phyloP scores from a whole-genome alignment of 164 flowering plant species.

The Vitis cinerea region DNA sequence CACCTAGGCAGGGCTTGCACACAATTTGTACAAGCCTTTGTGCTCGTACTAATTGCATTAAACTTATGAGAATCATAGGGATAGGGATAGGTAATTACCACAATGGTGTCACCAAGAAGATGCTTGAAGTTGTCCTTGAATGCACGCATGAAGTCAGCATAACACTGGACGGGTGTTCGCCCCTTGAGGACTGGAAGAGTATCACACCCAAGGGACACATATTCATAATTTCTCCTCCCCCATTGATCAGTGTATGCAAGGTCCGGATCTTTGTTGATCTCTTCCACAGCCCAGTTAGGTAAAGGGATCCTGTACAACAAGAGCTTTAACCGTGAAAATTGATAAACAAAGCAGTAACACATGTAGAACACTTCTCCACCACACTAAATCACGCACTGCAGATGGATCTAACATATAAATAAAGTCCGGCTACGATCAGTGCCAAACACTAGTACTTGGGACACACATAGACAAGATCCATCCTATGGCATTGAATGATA shows the following conservation, averaged over 20 bases:
- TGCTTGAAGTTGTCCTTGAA: conserved; percentile 78
- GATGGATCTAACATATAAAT: too few relatives aligned
- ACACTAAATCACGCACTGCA: not conserved
- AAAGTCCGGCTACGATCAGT: too few relatives aligned
- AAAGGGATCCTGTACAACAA: conserved; percentile 67
- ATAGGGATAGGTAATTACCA: conserved; percentile 40
- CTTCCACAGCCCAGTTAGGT: conserved; percentile 89
- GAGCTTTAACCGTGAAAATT: not conserved
- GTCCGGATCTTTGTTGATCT: conserved; percentile 69
- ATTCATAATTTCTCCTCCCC: conserved; percentile 89
- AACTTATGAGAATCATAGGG: not conserved
- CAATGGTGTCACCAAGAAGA: conserved; percentile 88
- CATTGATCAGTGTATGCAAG: conserved; percentile 92
- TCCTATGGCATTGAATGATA: too few relatives aligned
- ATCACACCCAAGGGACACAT: conserved; percentile 87
- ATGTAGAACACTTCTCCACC: not conserved
- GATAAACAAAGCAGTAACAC: not conserved
- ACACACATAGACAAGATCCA: too few relatives aligned
- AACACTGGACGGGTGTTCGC: conserved; percentile 81
- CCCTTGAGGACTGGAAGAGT: conserved; percentile 82
- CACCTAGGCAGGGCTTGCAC: too few relatives aligned
- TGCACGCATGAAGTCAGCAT: conserved; percentile 85
- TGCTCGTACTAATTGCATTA: not conserved
- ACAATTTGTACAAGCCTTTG: too few relatives aligned
- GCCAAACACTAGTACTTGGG: too few relatives aligned